A percentile compares a stretch with the other conserved stretches of the same genome.
phyloP scores from a whole-genome alignment of 805 yeast genomes.

The Lachancea sp. region DNA sequence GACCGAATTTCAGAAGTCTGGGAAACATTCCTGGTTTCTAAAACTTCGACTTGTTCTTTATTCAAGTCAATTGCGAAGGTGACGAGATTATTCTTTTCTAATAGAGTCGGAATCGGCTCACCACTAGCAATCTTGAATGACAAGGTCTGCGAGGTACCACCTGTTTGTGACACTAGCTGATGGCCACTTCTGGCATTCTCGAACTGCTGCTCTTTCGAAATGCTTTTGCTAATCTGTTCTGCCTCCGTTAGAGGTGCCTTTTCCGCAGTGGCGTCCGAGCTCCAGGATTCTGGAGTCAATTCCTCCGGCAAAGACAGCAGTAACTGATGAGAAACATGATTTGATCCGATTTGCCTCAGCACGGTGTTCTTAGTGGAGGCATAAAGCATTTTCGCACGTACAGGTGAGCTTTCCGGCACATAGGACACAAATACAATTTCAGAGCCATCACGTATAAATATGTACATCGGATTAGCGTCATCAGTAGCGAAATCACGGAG shows the following conservation, averaged over 20 bases:
- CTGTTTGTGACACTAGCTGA: conserved; percentile 27
- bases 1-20: conserved; percentile 29
- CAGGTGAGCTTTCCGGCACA: conserved; percentile 82
- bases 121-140: conserved; percentile 22
- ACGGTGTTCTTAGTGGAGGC: conserved; percentile 84
- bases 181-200: conserved; percentile 18
- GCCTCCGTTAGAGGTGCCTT: conserved; percentile 20
- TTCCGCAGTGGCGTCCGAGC: conserved; percentile 6
- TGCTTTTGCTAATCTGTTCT: conserved; percentile 23
- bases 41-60: conserved; percentile 43
- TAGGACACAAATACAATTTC: conserved; percentile 54
- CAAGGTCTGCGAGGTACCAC: conserved; percentile 23
- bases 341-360: conserved; percentile 63
- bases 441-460: conserved; percentile 38
- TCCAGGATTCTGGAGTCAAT: conserved; percentile 15
- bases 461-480: conserved; percentile 42
- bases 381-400: conserved; percentile 83
- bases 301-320: conserved; percentile 34
- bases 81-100: conserved; percentile 40
- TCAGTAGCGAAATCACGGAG: conserved; percentile 30
- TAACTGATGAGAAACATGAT: conserved; percentile 31
- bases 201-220: conserved; percentile 27
- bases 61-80: conserved; percentile 45
- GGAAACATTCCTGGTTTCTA: conserved; percentile 21
- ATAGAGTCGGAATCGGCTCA: conserved; percentile 14